Evolutionary conservation across 345 rosid species (phyloP), one percentile per base, ranked within the genome.

Genomic region (Euclidium syriacum): DNA sequence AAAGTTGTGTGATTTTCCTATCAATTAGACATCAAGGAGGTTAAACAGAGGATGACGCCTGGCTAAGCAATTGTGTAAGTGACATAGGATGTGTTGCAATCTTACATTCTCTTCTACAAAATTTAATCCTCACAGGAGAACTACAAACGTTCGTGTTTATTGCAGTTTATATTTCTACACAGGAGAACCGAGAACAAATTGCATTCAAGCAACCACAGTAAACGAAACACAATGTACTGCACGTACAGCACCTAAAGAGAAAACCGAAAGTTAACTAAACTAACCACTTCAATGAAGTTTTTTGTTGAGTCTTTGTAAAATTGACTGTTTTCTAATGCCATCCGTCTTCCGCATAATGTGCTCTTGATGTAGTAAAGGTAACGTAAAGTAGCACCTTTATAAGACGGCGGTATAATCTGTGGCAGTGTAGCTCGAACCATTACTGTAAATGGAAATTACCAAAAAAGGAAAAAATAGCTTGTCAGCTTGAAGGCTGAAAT

Each of bases 351-450:
- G 38, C 51, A 72, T 73, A 94, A 67, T 50, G 75, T 71, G 79
- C 81, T 62, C 79, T 76, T 84, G 25, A 94, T 75, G 62, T 82
- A 94, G 81, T 90, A 94, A 38, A 85, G 52, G 69, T 90, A 94
- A 58, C 99, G 95, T 76, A 90, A 68, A 30, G 97, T 83, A 48
- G 91, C 72, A 65, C 99, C 99, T 65, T 71, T 83, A 67, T 82
- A 94, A 27, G 96, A 85, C 47, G 99, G 99, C 14, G 96, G 99
- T 79, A 94, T 68, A 51, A 83, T 58, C 52, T 65, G 70, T 22
- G 99, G 96, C 66, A 94, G 80, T 69, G 56, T 72, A 72, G 83
- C 76, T 47, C 96, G 82, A 52, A 90, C 82, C 53, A 83, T 69
- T 70, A 84, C 99, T 94, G 85, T 55, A 75, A 8, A 77, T 51